These are phyloP conservation scores for Triticum urartu DNA, from an alignment of 176 grass and related monocot species.

Conservation along the genomic window DNA sequence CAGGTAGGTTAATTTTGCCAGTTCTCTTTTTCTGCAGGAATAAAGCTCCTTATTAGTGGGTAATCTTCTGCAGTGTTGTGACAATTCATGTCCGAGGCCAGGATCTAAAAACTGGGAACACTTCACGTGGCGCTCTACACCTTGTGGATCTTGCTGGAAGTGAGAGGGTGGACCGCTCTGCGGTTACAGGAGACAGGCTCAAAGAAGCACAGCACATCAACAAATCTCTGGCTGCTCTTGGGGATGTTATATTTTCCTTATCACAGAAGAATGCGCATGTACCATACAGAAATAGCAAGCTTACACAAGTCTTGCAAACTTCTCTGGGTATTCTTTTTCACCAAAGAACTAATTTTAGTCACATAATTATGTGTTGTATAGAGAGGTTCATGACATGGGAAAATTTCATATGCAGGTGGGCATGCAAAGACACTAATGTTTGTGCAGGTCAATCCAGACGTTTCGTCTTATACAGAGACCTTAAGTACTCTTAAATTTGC, in stretches of 20 bases:
- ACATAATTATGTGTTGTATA: conserved; percentile 3
- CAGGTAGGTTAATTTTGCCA: conserved; percentile 40
- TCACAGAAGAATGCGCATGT: conserved; percentile 74
- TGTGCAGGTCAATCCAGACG: conserved; percentile 86
- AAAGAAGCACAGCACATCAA: conserved; percentile 95
- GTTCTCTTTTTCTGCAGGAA: conserved; percentile 13
- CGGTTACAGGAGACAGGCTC: conserved; percentile 73
- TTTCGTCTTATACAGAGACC: conserved; percentile 66
- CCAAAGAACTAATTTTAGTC: conserved; percentile 17
- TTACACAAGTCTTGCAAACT: conserved; percentile 86
- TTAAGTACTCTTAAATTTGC: conserved; percentile 86
- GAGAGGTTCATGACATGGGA: conserved; percentile 18
- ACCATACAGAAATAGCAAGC: conserved; percentile 89
- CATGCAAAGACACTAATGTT: conserved; percentile 95
- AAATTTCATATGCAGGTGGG: conserved; percentile 53
- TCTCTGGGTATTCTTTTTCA: conserved; percentile 61
- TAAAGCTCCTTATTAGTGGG: conserved; percentile 1
- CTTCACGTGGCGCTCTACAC: conserved; percentile 63
- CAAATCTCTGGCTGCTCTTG: conserved; percentile 79
- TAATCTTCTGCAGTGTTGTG: conserved; percentile 62
- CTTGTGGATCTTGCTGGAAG: conserved; percentile 93
- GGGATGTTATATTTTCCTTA: conserved; percentile 85
- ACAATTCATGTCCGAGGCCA: conserved; percentile 68
- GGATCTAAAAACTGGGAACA: conserved; percentile 58
- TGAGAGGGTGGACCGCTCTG: conserved; percentile 78